Percentiles rank a stretch among this genome's conserved stretches.
These are phyloP conservation scores for Naganishia vaughanmartiniae DNA, from an alignment of 768 basidiomycete species.

Conservation along the genomic window DNA sequence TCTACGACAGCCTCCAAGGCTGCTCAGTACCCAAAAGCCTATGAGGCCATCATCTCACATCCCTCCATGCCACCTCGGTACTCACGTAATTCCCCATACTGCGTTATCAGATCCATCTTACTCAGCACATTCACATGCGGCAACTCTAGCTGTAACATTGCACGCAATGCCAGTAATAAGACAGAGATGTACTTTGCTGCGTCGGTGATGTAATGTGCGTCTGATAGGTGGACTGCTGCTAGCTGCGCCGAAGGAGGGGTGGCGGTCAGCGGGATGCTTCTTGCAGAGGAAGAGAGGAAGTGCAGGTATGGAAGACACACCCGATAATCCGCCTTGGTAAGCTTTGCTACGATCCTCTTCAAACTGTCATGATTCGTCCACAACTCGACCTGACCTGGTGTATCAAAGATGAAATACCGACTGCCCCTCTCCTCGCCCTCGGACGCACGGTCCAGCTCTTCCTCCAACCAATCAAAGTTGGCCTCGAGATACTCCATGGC, in stretches of 20 bases:
- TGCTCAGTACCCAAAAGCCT: too few species aligned
- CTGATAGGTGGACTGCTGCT: slow-evolving; percentile 90
- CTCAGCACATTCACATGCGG: slow-evolving; percentile 96
- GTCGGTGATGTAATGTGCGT: slow-evolving; percentile 95
- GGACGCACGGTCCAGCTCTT: slow-evolving; percentile 40
- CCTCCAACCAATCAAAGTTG: slow-evolving; percentile 72
- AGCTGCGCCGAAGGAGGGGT: slow-evolving; percentile 60
- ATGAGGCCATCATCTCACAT: too few species aligned
- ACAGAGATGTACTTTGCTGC: slow-evolving; percentile 92
- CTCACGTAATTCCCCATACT: slow-evolving; percentile 76
- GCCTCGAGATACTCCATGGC: slow-evolving; percentile 94
- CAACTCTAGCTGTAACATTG: slow-evolving; percentile 98
- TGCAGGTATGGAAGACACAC: slow-evolving; percentile 59
- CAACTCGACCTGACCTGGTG: slow-evolving; percentile 95
- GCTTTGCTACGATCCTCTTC: slow-evolving; percentile 69
- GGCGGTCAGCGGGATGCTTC: neutral
- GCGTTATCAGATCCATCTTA: slow-evolving; percentile 84
- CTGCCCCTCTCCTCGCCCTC: slow-evolving; percentile 63
- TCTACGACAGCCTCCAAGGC: too few species aligned
- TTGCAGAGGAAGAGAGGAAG: slow-evolving; percentile 4
- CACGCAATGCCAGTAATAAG: slow-evolving; percentile 81
- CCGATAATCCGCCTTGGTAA: slow-evolving; percentile 74
- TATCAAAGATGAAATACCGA: slow-evolving; percentile 87
- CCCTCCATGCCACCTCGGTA: too few species aligned
- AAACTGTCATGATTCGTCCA: slow-evolving; percentile 92